Evolutionary conservation across 2,329 filamentous ascomycete species (phyloP), one percentile per base, ranked within the genome.

Genomic region (Didymellaceae sp.): DNA sequence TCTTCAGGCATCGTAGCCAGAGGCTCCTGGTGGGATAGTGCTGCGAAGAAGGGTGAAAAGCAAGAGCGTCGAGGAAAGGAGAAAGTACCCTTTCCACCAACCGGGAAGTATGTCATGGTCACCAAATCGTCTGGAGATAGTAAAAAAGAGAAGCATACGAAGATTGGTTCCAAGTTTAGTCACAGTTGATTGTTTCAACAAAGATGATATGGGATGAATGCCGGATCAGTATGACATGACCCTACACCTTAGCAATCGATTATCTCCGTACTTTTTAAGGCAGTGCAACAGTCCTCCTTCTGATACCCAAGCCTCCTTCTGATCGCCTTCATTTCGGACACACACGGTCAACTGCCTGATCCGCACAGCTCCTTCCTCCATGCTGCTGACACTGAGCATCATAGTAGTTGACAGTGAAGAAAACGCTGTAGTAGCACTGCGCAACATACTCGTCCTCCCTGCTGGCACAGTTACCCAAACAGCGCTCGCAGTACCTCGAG

Each of bases 71-170:
- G 25, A 6, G 7, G 1, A 2, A n/a, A 13, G 2, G 44, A 34
- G 31, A 52, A 43, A 21, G 54, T 46, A 7, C n/a, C 37, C 1
- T 59, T 46, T 22, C 57, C 58, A 3, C 49, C 58, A 20, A 60
- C 60, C 5, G 58, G 55, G 1, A 62, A 59, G 37, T 62, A 62
- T 32, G 56, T 60, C 13, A 62, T 62, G 44, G 51, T 62, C 14
- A 59, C 45, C n/a, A 61, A 45, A 25, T 17, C n/a, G 11, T 6
- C 41, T 31, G 30, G 13, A 7, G 45, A 51, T 25, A 25, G 40
- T 34, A 40, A 45, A 35, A 2, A 7, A 25, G 34, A 30, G 16
- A 13, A 34, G 5, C 10, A 39, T 17, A 13, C 16, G 2, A 10
- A n/a, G 6, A 17, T 14, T 22, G 5, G 26, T 5, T 6, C 14